Percentiles rank a stretch among this genome's conserved stretches.
Evolutionary conservation across 768 basidiomycete genomes (phyloP).

Genomic region (Amanita muscaria): DNA sequence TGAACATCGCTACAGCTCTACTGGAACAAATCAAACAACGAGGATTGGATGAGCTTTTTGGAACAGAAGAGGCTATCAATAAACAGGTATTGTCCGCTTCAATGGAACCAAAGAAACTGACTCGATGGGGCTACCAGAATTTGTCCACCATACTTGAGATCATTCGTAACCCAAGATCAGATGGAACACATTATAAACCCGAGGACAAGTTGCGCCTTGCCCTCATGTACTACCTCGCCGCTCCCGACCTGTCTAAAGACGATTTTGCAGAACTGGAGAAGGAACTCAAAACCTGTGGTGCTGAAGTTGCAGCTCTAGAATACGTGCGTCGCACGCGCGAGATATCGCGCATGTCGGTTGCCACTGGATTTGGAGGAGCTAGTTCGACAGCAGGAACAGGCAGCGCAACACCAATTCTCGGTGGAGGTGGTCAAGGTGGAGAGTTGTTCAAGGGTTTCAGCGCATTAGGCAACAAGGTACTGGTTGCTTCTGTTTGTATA

Average conservation of each 20-base stretch:
- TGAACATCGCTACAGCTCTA: slow-evolving; percentile 96
- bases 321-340: slow-evolving; percentile 90
- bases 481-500: slow-evolving; percentile 3
- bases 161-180: slow-evolving; percentile 66
- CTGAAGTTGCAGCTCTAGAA: slow-evolving; percentile 76
- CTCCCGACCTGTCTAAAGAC: slow-evolving; percentile 79
- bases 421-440: slow-evolving; percentile 58
- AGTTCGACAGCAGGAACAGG: slow-evolving; percentile 29
- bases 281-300: slow-evolving; percentile 76
- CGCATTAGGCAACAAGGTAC: slow-evolving; percentile 81
- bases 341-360: slow-evolving; percentile 79
- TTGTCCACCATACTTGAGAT: slow-evolving; percentile 75
- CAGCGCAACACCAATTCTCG: slow-evolving; percentile 54
- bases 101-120: neutral
- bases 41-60: slow-evolving; percentile 94
- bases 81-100: slow-evolving; percentile 53
- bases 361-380: slow-evolving; percentile 26
- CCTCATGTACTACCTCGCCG: slow-evolving; percentile 91
- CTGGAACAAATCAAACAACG: slow-evolving; percentile 93
- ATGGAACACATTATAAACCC: slow-evolving; percentile 50
- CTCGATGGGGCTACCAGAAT: slow-evolving; percentile 34
- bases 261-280: slow-evolving; percentile 84
- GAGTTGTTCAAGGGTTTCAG: slow-evolving; percentile 94
- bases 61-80: slow-evolving; percentile 83
- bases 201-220: slow-evolving; percentile 89